phyloP scores from a whole-genome alignment of 2,329 filamentous ascomycete genomes.

The Beauveria bassiana region DNA sequence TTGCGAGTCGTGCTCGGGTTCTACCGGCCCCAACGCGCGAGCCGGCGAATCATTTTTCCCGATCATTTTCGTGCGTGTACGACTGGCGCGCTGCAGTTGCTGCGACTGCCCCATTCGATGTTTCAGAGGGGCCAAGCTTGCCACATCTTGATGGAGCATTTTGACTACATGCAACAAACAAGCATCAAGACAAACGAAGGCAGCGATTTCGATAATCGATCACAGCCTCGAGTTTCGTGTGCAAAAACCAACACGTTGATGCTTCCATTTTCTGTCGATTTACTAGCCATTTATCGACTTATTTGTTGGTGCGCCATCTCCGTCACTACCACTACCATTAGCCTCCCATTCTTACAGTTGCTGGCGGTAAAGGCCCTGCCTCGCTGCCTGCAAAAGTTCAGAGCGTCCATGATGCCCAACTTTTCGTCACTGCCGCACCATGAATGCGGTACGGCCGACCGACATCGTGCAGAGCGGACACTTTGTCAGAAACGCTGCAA shows the following conservation, averaged over 20 bases:
- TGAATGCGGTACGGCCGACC: background rate
- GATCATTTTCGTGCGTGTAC: conserved; percentile 12
- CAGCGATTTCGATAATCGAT: conserved; percentile 27
- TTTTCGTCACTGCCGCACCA: background rate
- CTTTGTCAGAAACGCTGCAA: conserved; percentile 17
- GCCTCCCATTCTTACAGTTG: too few relatives aligned
- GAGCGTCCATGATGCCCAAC: background rate
- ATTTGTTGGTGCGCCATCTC: too few relatives aligned
- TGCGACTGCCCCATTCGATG: background rate
- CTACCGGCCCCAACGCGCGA: conserved; percentile 5
- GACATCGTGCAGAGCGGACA: background rate
- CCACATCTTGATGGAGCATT: background rate
- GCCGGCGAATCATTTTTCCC: conserved; percentile 11
- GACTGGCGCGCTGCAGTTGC: background rate
- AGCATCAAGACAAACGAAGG: conserved; percentile 31
- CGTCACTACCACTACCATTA: too few relatives aligned
- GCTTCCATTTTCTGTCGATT: background rate
- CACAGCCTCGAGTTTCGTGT: background rate
- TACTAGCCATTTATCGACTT: too few relatives aligned
- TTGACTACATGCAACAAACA: background rate
- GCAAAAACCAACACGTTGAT: too few relatives aligned
- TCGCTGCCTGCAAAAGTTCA: background rate
- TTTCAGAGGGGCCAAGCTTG: background rate
- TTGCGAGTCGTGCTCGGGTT: conserved; percentile 9
- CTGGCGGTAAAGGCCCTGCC: background rate